Percentiles rank a stretch among this genome's conserved stretches.
phyloP scores from a whole-genome alignment of 1,284 basidiomycete genomes.

The Pseudozyma sp. region DNA sequence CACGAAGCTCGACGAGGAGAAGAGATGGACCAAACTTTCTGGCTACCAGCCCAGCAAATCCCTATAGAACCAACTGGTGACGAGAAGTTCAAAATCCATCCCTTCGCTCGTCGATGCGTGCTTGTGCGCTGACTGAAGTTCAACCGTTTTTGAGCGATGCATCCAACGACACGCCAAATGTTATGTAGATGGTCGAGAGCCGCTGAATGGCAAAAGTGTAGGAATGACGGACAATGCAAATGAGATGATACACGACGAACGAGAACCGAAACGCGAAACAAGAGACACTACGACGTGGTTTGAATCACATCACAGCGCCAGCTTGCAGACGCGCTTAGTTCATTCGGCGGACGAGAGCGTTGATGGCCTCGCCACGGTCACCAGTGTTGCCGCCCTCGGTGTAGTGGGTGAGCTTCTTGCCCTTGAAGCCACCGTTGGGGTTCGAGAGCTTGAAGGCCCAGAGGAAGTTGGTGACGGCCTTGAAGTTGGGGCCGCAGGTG shows the following conservation, averaged over 20 bases:
- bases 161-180: background rate
- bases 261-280: conserved; percentile 16
- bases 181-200: background rate
- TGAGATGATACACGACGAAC: conserved; percentile 26
- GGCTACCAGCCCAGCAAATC: conserved; percentile 33
- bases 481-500: conserved; percentile 97
- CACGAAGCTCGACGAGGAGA: background rate
- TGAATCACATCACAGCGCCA: background rate
- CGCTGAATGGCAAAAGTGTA: conserved; percentile 28
- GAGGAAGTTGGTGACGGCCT: conserved; percentile 86
- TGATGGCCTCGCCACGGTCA: conserved; percentile 95
- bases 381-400: conserved; percentile 80
- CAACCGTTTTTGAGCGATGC: conserved; percentile 22
- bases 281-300: background rate
- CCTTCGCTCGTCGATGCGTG: background rate
- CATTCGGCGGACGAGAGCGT: conserved; percentile 97
- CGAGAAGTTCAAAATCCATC: background rate
- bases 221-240: conserved; percentile 24
- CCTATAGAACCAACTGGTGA: conserved; percentile 21
- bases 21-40: background rate
- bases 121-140: conserved; percentile 13
- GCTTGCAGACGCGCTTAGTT: conserved; percentile 34
- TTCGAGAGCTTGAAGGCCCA: conserved; percentile 99
- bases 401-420: conserved; percentile 86
- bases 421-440: conserved; percentile 97